Conservation (phyloP, 2,329 filamentous ascomycete species). For the Biscogniauxia mediterranea region DNA sequence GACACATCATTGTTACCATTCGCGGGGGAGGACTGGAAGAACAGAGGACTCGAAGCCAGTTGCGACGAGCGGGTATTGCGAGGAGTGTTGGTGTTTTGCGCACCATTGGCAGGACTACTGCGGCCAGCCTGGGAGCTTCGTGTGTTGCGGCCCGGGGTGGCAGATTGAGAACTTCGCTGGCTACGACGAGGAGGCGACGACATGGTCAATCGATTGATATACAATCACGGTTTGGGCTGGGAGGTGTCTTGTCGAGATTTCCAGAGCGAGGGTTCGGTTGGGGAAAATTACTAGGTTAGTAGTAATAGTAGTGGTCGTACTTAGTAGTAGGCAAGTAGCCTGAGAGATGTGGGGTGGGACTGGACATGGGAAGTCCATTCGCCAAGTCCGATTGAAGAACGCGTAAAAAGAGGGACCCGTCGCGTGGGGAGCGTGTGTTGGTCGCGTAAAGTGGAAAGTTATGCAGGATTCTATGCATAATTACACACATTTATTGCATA, state of each 20-base stretch:
- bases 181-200: constrained; percentile 61
- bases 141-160: constrained; percentile 51
- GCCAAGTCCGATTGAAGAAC: constrained; percentile 20
- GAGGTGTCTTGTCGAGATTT: constrained; percentile 3
- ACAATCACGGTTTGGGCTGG: constrained; percentile 1
- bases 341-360: constrained; percentile 6
- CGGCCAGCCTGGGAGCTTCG: constrained; percentile 54
- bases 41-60: constrained; percentile 76
- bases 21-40: constrained; percentile 58
- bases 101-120: constrained; percentile 42
- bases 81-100: constrained; percentile 40
- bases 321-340: constrained; percentile 3
- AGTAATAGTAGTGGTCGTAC: too few relatives aligned
- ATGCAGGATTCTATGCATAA: constrained; percentile 8
- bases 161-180: constrained; percentile 53
- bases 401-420: constrained; percentile 19
- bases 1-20: constrained; percentile 39
- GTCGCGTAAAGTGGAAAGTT: constrained; percentile 35
- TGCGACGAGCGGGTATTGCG: constrained; percentile 46
- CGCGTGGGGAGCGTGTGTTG: constrained; percentile 19
- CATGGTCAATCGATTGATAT: constrained; percentile 42
- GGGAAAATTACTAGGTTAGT: constrained; percentile 1
- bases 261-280: constrained; percentile 5
- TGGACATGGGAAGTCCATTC: constrained; percentile 23
- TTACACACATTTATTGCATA: too few relatives aligned